A percentile compares a stretch with the other conserved stretches of the same genome.
Evolutionary conservation across 495 filamentous ascomycete genomes (phyloP).

Genomic region (Penicilliopsis zonata): DNA sequence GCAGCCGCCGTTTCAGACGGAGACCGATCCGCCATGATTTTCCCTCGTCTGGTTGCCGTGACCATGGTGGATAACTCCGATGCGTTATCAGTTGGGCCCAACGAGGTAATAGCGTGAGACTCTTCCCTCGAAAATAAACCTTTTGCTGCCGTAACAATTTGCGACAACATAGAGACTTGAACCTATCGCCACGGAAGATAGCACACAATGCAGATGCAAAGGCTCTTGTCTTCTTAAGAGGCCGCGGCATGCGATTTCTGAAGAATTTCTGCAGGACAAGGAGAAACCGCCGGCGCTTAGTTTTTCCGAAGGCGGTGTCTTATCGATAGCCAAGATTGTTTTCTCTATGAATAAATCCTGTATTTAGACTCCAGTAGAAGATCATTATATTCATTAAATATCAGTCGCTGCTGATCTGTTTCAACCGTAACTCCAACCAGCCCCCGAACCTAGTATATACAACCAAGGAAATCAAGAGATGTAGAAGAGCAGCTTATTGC

Average conservation of each 20-base stretch:
- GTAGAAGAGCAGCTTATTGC: not conserved
- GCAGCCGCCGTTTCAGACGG: constrained; percentile 9
- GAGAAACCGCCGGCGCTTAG: constrained; percentile 22
- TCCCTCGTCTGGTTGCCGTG: constrained; percentile 20
- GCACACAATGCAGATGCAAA: too few relatives aligned
- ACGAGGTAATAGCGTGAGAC: constrained; percentile 8
- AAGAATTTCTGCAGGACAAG: constrained; percentile 15
- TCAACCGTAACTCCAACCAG: constrained; percentile 3
- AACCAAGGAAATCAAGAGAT: not conserved
- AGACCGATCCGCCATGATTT: constrained; percentile 8
- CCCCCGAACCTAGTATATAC: not conserved
- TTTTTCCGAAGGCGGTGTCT: constrained; percentile 24
- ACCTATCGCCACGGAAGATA: too few relatives aligned
- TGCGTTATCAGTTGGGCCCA: too few relatives aligned
- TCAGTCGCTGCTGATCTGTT: too few relatives aligned
- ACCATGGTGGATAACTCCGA: constrained; percentile 30
- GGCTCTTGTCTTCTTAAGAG: constrained; percentile 1
- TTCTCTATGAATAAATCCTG: too few relatives aligned
- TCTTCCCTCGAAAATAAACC: constrained; percentile 26
- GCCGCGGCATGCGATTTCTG: constrained; percentile 1
- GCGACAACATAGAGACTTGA: constrained; percentile 35
- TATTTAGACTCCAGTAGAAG: not conserved
- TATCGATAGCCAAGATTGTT: too few relatives aligned
- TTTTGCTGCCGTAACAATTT: constrained; percentile 33
- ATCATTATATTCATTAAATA: too few relatives aligned